phyloP scores from a whole-genome alignment of 2,329 filamentous ascomycete genomes.

The Aspergillus thermomutatus region DNA sequence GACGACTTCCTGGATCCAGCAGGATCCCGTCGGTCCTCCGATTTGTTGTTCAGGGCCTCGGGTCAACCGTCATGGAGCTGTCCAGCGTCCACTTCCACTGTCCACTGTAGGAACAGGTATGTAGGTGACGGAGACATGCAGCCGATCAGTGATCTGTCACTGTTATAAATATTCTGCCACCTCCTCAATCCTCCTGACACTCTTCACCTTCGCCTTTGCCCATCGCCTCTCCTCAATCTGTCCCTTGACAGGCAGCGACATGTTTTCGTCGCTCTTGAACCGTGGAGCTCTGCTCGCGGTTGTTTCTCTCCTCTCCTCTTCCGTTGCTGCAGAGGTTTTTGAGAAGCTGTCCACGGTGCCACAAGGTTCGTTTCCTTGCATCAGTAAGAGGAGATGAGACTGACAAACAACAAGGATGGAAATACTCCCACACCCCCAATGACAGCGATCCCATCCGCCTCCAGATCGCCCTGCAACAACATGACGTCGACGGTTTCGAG shows the following conservation, averaged over 20 bases:
- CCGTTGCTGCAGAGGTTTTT: conserved; percentile 31
- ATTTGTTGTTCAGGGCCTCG: neutral
- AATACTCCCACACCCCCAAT: conserved; percentile 24
- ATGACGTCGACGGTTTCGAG: conserved; percentile 40
- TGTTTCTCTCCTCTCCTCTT: conserved; percentile 26
- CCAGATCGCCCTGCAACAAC: conserved; percentile 36
- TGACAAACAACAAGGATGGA: conserved; percentile 27
- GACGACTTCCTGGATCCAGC: neutral
- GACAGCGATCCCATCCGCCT: conserved; percentile 27
- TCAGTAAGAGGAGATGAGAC: neutral
- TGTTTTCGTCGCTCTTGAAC: conserved; percentile 25
- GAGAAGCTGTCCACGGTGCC: conserved; percentile 35
- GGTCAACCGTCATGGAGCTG: neutral
- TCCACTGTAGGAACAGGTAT: neutral
- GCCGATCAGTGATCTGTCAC: neutral
- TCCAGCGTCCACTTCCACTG: neutral
- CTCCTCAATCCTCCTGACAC: neutral
- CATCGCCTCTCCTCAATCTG: neutral
- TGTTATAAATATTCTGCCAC: neutral
- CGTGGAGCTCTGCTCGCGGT: conserved; percentile 27
- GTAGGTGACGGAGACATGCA: neutral
- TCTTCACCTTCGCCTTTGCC: neutral
- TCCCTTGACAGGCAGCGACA: conserved; percentile 8
- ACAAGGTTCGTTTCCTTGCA: conserved; percentile 22
- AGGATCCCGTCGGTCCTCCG: conserved; percentile 5